phyloP scores from a whole-genome alignment of 2,329 filamentous ascomycete genomes.

The Alternaria infectoria region DNA sequence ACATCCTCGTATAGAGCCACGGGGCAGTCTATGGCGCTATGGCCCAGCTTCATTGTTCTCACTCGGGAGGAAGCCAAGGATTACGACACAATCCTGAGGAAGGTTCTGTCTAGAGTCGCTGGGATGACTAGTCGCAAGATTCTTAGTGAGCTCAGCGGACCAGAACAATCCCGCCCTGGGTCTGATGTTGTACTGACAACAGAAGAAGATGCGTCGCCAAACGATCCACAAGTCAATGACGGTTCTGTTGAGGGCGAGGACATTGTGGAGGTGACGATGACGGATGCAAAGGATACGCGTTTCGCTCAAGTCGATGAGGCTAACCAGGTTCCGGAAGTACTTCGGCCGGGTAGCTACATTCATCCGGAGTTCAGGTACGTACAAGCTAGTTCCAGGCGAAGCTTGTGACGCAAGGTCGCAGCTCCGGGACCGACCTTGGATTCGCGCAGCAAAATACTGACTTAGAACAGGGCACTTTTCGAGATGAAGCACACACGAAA shows the following conservation, averaged over 20 bases:
- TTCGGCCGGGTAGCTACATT: constrained; percentile 64
- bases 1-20: constrained; percentile 40
- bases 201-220: constrained; percentile 68
- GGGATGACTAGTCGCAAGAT: constrained; percentile 76
- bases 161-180: constrained; percentile 59
- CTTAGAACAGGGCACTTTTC: constrained; percentile 62
- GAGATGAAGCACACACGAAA: constrained; percentile 70
- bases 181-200: constrained; percentile 73
- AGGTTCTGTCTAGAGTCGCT: constrained; percentile 76
- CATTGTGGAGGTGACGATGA: constrained; percentile 89
- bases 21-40: constrained; percentile 45
- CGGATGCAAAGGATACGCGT: constrained; percentile 59
- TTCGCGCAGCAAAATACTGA: neutral
- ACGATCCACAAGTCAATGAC: constrained; percentile 74
- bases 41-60: constrained; percentile 75
- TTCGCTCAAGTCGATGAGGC: constrained; percentile 20
- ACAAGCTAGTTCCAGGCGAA: neutral
- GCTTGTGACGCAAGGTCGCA: neutral
- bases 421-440: neutral
- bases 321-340: constrained; percentile 51
- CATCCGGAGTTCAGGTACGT: constrained; percentile 61
- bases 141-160: constrained; percentile 60
- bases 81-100: constrained; percentile 77
- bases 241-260: constrained; percentile 87
- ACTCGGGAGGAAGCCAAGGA: constrained; percentile 73